A percentile compares a stretch with the other conserved stretches of the same genome.
phyloP scores from a whole-genome alignment of 192 early-diverging fungal genomes.

The Backusella westeae region DNA sequence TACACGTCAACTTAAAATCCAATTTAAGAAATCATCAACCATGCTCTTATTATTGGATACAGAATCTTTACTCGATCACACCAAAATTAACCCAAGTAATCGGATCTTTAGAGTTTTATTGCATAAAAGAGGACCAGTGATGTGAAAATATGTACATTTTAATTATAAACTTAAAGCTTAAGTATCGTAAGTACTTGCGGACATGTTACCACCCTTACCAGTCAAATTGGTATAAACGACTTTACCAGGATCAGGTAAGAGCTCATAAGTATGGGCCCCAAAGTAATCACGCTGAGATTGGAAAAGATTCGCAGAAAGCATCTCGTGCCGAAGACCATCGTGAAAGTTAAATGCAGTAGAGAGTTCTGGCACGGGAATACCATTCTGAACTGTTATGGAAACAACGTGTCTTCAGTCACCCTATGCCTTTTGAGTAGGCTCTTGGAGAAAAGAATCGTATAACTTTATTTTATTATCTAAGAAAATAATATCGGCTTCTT shows the following conservation, averaged over 20 bases:
- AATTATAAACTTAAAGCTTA: conserved; percentile 25
- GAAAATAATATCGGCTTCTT: too few species aligned
- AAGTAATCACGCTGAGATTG: conserved; percentile 99
- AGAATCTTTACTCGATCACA: too few species aligned
- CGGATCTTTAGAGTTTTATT: too few species aligned
- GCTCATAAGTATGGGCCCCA: conserved; percentile 96
- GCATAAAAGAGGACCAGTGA: too few species aligned
- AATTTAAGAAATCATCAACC: too few species aligned
- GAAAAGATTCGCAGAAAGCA: conserved; percentile 91
- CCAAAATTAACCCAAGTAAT: too few species aligned
- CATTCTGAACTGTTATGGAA: conserved; percentile 72
- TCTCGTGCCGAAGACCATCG: conserved; percentile 92
- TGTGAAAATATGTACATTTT: too few species aligned
- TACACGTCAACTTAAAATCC: too few species aligned
- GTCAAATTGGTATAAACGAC: conserved; percentile 94
- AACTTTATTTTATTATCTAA: too few species aligned
- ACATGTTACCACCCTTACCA: conserved; percentile 78
- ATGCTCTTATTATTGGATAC: too few species aligned
- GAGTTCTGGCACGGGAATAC: conserved; percentile 87
- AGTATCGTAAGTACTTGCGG: conserved; percentile 55
- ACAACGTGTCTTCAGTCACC: conserved; percentile 87
- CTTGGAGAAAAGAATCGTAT: conserved; percentile 94
- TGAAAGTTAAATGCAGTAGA: conserved; percentile 95
- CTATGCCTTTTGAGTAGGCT: conserved; percentile 80
- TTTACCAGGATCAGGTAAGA: conserved; percentile 64